Base-by-base conservation (phyloP, 805 yeast species). In the Lachancea fermentati region DNA sequence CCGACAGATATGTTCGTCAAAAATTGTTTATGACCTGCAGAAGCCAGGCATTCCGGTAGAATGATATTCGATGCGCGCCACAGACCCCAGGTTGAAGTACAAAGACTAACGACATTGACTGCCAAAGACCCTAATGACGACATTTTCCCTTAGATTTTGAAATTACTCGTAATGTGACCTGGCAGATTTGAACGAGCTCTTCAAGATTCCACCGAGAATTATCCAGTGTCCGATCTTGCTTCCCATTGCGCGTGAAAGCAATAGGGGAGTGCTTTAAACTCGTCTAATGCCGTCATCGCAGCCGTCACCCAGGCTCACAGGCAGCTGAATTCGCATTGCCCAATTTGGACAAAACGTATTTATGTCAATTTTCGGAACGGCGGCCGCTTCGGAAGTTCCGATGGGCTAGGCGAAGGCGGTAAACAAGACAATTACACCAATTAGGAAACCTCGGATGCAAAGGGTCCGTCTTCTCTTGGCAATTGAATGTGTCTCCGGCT, bases 21-120 rank as follows among this genome's bases (percentile, higher is more conserved):
- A 55, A 84, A 84, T 54, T 84, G 91, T 62, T 71, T 72, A 42
- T 76, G 83, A 2, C 91, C 91, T 1, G 79, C 91, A 16, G 62
- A 58, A 2, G 53, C 64, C 19, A 82, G 58, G 28, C 60, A 65
- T 1, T 60, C 64, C 1, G 88, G 87, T 18, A 83, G 60, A 11
- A 53, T 32, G 9, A 63, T 44, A 11, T 34, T 19, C 4, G 60
- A 41, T 25, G 61, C 58, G n/a, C 41, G 34, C 37, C 44, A 45
- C n/a, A 60, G 37, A 7, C 66, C 67, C 48, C 55, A 58, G 3
- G 51, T 36, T 11, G 55, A 47, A 13, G 56, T 49, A 8, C 41
- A 24, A 8, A 54, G 39, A 24, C 54, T 45, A 2, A 34, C 9
- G 19, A 43, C 24, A 41, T 62, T 61, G 15, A 59, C 19, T 12